A percentile compares a stretch with the other conserved stretches of the same genome.
phyloP scores from a whole-genome alignment of 2,329 filamentous ascomycete species.

The Pseudocercospora ulei region DNA sequence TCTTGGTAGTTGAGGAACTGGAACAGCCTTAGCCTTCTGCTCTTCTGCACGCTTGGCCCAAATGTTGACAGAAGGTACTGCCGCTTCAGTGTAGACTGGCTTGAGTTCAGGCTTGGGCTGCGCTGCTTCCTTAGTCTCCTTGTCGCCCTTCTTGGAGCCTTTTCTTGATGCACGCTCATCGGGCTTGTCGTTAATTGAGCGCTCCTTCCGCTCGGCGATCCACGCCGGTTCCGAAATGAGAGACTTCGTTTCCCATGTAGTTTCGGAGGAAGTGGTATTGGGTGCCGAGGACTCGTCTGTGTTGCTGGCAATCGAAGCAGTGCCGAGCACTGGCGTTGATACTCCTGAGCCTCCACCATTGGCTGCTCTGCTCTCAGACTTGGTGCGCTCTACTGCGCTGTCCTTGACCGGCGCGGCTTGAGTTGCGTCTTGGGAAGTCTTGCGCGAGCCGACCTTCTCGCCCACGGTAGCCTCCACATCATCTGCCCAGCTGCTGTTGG shows the following conservation, averaged over 20 bases:
- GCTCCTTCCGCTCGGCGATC: slow-evolving; percentile 43
- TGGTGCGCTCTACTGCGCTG: slow-evolving; percentile 29
- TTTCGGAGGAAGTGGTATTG: slow-evolving; percentile 52
- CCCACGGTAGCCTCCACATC: slow-evolving; percentile 40
- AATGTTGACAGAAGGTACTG: slow-evolving; percentile 72
- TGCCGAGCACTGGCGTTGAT: slow-evolving; percentile 46
- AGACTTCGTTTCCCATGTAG: slow-evolving; percentile 57
- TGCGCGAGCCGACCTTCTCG: slow-evolving; percentile 34
- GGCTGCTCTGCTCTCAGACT: slow-evolving; percentile 26
- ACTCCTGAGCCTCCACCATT: slow-evolving; percentile 27
- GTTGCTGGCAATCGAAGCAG: slow-evolving; percentile 47
- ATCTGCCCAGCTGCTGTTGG: slow-evolving; percentile 40
- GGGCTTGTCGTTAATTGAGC: slow-evolving; percentile 24
- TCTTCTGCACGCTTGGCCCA: slow-evolving; percentile 74
- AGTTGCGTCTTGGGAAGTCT: slow-evolving; percentile 22
- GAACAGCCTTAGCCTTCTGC: slow-evolving; percentile 43
- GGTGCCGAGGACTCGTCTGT: slow-evolving; percentile 53
- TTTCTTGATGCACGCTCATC: slow-evolving; percentile 14
- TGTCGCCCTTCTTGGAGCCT: slow-evolving; percentile 20
- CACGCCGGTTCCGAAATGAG: slow-evolving; percentile 57
- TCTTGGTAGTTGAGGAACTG: slow-evolving; percentile 19
- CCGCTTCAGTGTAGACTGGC: slow-evolving; percentile 63
- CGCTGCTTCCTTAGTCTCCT: slow-evolving; percentile 25
- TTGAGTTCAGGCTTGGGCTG: slow-evolving; percentile 34
- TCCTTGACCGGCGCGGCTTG: slow-evolving; percentile 29